Base-by-base conservation (phyloP, 2,329 filamentous ascomycete species). In the Penicillium nordicum region DNA sequence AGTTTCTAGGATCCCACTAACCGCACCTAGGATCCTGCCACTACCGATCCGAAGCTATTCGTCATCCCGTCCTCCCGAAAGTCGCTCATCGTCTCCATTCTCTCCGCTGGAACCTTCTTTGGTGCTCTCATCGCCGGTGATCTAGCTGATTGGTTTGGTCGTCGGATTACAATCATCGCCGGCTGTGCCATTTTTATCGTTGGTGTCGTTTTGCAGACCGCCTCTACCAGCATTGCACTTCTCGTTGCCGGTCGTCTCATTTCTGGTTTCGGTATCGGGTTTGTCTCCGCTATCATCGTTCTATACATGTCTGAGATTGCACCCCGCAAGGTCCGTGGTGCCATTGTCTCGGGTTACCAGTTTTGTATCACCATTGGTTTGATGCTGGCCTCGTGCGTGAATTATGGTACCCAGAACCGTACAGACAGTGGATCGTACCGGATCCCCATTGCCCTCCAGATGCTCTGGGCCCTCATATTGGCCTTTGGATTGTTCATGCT, bases 241-340 rank as follows among this genome's bases (percentile, higher is more conserved):
- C 84, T 92, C 57, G 86, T 90, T 23, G 82, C 84, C 56, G 89
- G 89, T 72, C 88, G 89, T 81, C 76, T 92, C 56, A 76, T 93
- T 66, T 86, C 88, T 46, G 89, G 89, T 72, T 72, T 91, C 55
- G 89, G 89, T 80, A 88, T 92, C 67, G 89, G 89, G 69, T 91
- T 91, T 71, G 88, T 89, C 64, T 90, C 88, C 9, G 88, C 89
- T 67, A 86, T 91, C 67, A 86, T 92, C 74, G 90, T 92, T 69
- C 80, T 92, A 59, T 92, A 94, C 83, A 93, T 94, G 89, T 90
- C 87, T 47, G 90, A 92, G 77, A 90, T 92, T 70, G 73, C 75
- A 37, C 87, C 88, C 57, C 83, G 82, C 73, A 90, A 89, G 74
- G 87, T 94, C 62, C 85, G 89, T 68, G 89, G 89, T 69, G 86